phyloP scores from a whole-genome alignment of 345 rosid genomes.

The Eucalyptus sideroxylon region DNA sequence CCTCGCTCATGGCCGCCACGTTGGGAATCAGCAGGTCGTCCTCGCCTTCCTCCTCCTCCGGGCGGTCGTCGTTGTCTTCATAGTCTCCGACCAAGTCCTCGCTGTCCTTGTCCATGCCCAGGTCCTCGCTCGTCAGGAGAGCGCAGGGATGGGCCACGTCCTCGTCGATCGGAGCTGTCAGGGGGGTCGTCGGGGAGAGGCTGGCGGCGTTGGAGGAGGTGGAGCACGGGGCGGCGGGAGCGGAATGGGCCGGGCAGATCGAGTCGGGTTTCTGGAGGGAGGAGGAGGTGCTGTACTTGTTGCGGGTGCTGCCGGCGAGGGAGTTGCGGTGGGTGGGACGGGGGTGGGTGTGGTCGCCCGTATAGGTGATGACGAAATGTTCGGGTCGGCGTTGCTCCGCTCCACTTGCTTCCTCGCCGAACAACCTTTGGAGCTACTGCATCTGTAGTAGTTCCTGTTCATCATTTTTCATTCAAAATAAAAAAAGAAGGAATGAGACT shows the following conservation, averaged over 20 bases:
- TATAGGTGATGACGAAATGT: conserved; percentile 57
- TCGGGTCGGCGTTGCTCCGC: conserved; percentile 50
- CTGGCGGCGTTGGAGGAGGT: not conserved
- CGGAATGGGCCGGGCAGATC: not conserved
- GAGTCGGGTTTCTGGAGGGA: conserved; percentile 1
- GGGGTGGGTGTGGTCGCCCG: conserved; percentile 90
- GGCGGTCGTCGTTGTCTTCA: not conserved
- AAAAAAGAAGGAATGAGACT: not conserved
- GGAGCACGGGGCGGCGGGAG: not conserved
- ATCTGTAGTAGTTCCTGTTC: conserved; percentile 75
- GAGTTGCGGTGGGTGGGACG: conserved; percentile 86
- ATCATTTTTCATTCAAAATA: not conserved
- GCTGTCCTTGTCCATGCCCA: not conserved
- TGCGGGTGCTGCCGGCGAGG: conserved; percentile 81
- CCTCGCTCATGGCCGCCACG: conserved; percentile 11
- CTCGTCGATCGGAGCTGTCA: conserved; percentile 19
- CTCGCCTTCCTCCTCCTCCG: conserved; percentile 12
- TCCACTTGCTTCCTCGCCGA: conserved; percentile 90
- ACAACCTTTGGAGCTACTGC: conserved; percentile 89
- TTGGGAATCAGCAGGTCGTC: conserved; percentile 54
- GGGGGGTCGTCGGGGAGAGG: conserved; percentile 50
- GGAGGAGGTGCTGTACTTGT: conserved; percentile 18
- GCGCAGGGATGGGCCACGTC: not conserved
- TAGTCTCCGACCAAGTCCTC: not conserved
- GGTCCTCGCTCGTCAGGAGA: not conserved